A percentile compares a stretch with the other conserved stretches of the same genome.
Evolutionary conservation across 2,329 filamentous ascomycete genomes (phyloP).

Genomic region (Plenodomus lindquistii): DNA sequence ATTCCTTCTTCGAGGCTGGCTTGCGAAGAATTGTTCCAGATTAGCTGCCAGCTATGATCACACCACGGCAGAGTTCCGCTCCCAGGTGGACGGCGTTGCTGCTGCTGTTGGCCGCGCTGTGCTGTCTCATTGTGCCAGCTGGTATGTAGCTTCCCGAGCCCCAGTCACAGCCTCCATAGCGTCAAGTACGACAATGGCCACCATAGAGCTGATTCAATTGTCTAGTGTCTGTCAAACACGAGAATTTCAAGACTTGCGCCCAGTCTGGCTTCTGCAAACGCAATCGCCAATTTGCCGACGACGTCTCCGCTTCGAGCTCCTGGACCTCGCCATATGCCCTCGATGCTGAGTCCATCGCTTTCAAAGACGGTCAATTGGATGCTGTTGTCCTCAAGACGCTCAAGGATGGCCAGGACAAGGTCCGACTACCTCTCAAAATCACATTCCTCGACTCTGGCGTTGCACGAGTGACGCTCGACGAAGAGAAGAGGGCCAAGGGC

Average conservation of each 20-base stretch:
- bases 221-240: constrained; percentile 83
- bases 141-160: constrained; percentile 32
- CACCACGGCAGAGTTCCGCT: constrained; percentile 47
- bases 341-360: constrained; percentile 69
- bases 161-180: background rate
- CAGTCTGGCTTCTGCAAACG: constrained; percentile 98
- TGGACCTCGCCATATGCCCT: constrained; percentile 85
- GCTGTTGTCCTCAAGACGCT: constrained; percentile 82
- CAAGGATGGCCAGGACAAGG: constrained; percentile 65
- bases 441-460: constrained; percentile 89
- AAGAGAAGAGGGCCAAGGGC: constrained; percentile 85
- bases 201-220: constrained; percentile 6
- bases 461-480: constrained; percentile 85
- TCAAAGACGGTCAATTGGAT: constrained; percentile 79
- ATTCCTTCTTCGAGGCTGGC: constrained; percentile 16
- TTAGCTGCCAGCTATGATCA: constrained; percentile 34
- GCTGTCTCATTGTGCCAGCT: constrained; percentile 40
- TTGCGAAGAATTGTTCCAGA: constrained; percentile 3
- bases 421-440: constrained; percentile 79
- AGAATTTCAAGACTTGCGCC: constrained; percentile 95
- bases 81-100: constrained; percentile 63
- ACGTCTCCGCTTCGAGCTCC: constrained; percentile 65
- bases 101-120: constrained; percentile 38
- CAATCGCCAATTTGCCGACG: constrained; percentile 87
- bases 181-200: background rate